These are phyloP conservation scores for Yamadazyma dendronema DNA, from an alignment of 1,139 yeast genomes.

Conservation along the genomic window DNA sequence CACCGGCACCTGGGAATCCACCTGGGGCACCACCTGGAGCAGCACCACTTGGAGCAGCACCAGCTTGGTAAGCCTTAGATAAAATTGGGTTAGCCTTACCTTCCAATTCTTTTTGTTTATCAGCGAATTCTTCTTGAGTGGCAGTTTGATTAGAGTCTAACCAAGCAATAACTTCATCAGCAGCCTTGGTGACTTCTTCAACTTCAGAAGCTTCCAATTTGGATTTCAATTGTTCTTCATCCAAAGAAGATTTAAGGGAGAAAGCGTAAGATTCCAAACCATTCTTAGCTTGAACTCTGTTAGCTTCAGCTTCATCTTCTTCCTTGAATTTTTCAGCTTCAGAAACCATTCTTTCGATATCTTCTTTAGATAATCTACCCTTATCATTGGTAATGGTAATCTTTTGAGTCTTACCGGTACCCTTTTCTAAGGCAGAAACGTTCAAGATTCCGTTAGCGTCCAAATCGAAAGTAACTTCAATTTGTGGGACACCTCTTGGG, in stretches of 20 bases:
- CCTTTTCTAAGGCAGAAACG: conserved; percentile 92
- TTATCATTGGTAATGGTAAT: conserved; percentile 51
- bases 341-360: conserved; percentile 50
- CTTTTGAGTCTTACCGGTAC: conserved; percentile 72
- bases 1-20: conserved; percentile 21
- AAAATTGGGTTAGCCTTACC: conserved; percentile 91
- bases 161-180: conserved; percentile 85
- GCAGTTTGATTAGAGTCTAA: conserved; percentile 87
- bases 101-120: conserved; percentile 92
- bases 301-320: conserved; percentile 48
- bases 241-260: conserved; percentile 80
- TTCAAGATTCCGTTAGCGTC: conserved; percentile 99
- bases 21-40: conserved; percentile 58
- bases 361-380: conserved; percentile 53
- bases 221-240: conserved; percentile 78
- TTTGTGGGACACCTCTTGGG: conserved; percentile 99
- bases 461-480: conserved; percentile 98
- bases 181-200: conserved; percentile 75
- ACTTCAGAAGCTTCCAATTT: conserved; percentile 81
- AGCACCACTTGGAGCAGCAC: conserved; percentile 55
- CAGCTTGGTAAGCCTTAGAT: conserved; percentile 85
- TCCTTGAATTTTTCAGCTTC: conserved; percentile 53
- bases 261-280: conserved; percentile 90
- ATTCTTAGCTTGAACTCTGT: conserved; percentile 65
- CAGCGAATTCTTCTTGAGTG: conserved; percentile 80